Evolutionary conservation across 2,329 filamentous ascomycete species (phyloP).

Genomic region (Monosporascus sp.): DNA sequence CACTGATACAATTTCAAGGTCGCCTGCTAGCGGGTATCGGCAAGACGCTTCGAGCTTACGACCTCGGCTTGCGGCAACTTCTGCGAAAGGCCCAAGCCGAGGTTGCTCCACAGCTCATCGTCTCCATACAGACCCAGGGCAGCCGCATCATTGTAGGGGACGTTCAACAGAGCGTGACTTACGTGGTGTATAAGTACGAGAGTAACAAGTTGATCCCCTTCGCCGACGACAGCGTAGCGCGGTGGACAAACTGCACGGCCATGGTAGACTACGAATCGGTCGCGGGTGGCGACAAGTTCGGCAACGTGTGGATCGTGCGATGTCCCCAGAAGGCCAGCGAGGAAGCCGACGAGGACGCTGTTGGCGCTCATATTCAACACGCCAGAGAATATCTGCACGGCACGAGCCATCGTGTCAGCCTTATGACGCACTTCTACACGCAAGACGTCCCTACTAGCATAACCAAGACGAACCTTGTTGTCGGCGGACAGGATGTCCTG

Average conservation of each 20-base stretch:
- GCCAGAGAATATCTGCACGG: constrained; percentile 88
- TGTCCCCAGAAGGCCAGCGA: constrained; percentile 81
- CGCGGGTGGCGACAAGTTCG: constrained; percentile 95
- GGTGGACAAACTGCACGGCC: constrained; percentile 84
- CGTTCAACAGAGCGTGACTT: constrained; percentile 85
- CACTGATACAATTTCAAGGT: constrained; percentile 90
- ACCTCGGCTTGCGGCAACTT: constrained; percentile 87
- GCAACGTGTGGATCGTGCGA: constrained; percentile 89
- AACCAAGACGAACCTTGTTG: constrained; percentile 81
- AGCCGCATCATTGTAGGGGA: constrained; percentile 89
- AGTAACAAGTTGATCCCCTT: constrained; percentile 93
- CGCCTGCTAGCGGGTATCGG: constrained; percentile 82
- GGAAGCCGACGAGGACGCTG: constrained; percentile 87
- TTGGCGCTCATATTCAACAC: constrained; percentile 85
- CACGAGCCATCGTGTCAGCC: constrained; percentile 73
- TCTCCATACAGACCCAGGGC: constrained; percentile 83
- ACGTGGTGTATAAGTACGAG: constrained; percentile 87
- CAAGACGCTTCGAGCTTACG: constrained; percentile 77
- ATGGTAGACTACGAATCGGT: constrained; percentile 98
- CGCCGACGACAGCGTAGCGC: constrained; percentile 79
- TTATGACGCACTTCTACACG: constrained; percentile 84
- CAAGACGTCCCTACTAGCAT: constrained; percentile 92
- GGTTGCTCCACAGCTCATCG: constrained; percentile 76
- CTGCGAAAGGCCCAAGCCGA: constrained; percentile 86
- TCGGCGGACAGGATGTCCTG: constrained; percentile 85